Conservation (phyloP, 305 asterid genomes). For the Fraxinus dipetala region DNA sequence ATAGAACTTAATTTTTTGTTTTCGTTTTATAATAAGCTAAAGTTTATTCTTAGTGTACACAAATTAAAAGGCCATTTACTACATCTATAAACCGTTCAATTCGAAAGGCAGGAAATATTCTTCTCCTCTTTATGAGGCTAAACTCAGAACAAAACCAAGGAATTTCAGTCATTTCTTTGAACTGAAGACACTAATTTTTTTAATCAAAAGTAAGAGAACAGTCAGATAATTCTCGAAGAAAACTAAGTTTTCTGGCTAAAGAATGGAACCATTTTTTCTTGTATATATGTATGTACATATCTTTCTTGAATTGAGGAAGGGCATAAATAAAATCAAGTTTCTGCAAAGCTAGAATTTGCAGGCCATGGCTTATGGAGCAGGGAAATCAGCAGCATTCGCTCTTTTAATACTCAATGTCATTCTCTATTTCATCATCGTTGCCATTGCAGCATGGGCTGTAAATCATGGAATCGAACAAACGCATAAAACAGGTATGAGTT, state of each 20-base stretch:
- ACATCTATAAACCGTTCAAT: constrained; percentile 6
- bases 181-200: constrained; percentile 26
- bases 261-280: constrained; percentile 42
- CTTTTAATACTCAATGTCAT: constrained; percentile 51
- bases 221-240: constrained; percentile 21
- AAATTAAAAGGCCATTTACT: neutral
- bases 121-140: constrained; percentile 43
- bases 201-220: constrained; percentile 13
- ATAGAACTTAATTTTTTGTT: neutral
- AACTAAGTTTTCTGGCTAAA: constrained; percentile 30
- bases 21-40: neutral
- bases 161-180: constrained; percentile 38
- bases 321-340: neutral
- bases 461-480: constrained; percentile 69
- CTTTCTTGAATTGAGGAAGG: constrained; percentile 27
- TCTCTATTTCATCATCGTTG: constrained; percentile 60
- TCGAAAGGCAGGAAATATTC: constrained; percentile 34
- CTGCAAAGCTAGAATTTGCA: constrained; percentile 12
- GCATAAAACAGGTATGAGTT: constrained; percentile 43
- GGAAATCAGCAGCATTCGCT: constrained; percentile 66
- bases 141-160: constrained; percentile 25
- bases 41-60: neutral
- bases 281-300: constrained; percentile 26
- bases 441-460: constrained; percentile 71
- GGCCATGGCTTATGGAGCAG: constrained; percentile 80